A percentile compares a stretch with the other conserved stretches of the same genome.
These are phyloP conservation scores for Diaporthe citriasiana DNA, from an alignment of 2,329 filamentous ascomycete species.

Conservation along the genomic window DNA sequence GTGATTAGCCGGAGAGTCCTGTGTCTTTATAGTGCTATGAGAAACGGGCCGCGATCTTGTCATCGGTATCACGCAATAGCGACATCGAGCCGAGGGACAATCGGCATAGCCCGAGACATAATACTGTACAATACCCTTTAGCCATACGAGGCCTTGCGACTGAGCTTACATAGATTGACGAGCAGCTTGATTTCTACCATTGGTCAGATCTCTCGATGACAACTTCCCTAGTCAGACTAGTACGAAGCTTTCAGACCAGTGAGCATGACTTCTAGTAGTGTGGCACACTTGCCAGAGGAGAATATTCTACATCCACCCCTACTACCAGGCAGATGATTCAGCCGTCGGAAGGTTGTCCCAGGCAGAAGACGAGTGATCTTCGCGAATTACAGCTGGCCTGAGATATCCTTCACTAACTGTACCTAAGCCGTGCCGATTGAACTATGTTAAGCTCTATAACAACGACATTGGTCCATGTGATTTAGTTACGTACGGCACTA, in stretches of 20 bases:
- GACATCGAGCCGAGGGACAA: background rate
- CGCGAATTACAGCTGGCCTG: background rate
- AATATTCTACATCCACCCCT: background rate
- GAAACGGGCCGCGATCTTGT: background rate
- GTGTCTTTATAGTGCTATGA: background rate
- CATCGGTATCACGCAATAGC: no score
- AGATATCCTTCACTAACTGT: background rate
- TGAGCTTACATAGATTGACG: background rate
- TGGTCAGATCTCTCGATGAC: background rate
- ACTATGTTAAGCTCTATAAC: conserved; percentile 1
- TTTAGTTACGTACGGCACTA: background rate
- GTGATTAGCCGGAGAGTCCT: background rate
- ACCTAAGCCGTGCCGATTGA: background rate
- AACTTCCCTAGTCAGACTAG: background rate
- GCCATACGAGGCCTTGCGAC: background rate
- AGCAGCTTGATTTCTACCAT: background rate
- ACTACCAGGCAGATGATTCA: background rate
- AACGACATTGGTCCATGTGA: background rate
- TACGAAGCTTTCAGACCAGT: background rate
- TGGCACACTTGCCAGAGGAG: background rate
- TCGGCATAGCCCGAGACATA: conserved; percentile 3
- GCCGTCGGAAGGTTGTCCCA: background rate
- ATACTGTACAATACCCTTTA: background rate
- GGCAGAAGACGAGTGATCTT: background rate
- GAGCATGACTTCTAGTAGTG: background rate